Base-by-base conservation (phyloP, 78 protist genomes). In the Creolimax fragrantissima region DNA sequence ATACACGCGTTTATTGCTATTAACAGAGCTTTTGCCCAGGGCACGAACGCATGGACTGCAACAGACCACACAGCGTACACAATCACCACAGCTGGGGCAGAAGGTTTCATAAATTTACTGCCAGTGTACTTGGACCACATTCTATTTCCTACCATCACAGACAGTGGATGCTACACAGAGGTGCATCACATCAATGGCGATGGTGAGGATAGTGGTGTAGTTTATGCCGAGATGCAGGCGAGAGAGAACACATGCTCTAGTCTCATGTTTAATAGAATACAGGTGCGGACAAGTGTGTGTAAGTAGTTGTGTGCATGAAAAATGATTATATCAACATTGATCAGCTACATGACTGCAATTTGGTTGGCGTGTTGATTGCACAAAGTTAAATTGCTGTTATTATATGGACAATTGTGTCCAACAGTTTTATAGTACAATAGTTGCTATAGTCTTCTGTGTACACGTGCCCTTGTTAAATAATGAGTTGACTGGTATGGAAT, bases 71-170 rank as follows among this genome's bases (percentile, higher is more conserved):
- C 97, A 3, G 47, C 67, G 47, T 95, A 95, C 95, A 93, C 95
- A 43, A 41, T 94, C 35, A 36, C 89, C 32, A 95, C 94, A 2
- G 74, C 74, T 32, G 74, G 74, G 83, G 47, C 41, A 7, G 85
- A 36, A 41, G 98, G 98, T 24, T 93, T 94, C 89, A 93, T 97
- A n/a, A 43, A 43, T 42, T 36, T 94, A 42, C 88, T 97, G 35
- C 97, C 97, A 39, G 83, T 96, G 43, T 97, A 89, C 84, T 74
- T 96, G 3, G 98, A 97, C 91, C 98, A 97, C 94, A 83, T 97
- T 41, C 86, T 97, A 24, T 92, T 91, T 91, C 97, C 98, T 6
- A 93, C 96, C 3, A 42, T 97, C 43, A 94, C 98, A 0, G 96
- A 58, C 81, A 6, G 35, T 35, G 92, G 90, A 89, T 94, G 85